These are phyloP conservation scores for Zasmidium cellare DNA, from an alignment of 2,329 filamentous ascomycete genomes.

Conservation along the genomic window DNA sequence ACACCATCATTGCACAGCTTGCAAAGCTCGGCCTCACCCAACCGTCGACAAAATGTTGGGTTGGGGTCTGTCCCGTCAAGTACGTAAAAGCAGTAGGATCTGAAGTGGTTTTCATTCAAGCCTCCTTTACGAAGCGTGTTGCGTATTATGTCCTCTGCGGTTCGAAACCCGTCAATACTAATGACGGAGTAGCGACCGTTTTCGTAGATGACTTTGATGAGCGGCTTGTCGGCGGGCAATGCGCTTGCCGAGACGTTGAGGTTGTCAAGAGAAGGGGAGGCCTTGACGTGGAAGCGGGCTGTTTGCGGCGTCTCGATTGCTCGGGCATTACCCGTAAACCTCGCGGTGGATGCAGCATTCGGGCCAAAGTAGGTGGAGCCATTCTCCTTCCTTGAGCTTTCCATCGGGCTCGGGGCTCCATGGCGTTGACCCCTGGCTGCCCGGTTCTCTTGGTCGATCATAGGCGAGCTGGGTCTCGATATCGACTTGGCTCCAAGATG, in stretches of 20 bases:
- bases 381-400: constrained; percentile 53
- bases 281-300: constrained; percentile 69
- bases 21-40: constrained; percentile 86
- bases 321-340: constrained; percentile 33
- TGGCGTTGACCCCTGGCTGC: constrained; percentile 58
- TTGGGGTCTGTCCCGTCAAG: constrained; percentile 82
- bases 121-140: constrained; percentile 85
- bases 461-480: constrained; percentile 72
- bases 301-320: constrained; percentile 65
- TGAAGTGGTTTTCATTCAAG: constrained; percentile 83
- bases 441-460: constrained; percentile 58
- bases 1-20: constrained; percentile 85
- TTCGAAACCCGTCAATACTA: constrained; percentile 87
- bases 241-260: constrained; percentile 66
- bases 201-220: constrained; percentile 91
- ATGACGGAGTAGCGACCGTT: constrained; percentile 90
- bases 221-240: constrained; percentile 79
- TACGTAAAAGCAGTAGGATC: constrained; percentile 97
- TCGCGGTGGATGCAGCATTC: constrained; percentile 33
- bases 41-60: constrained; percentile 73
- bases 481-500: constrained; percentile 51
- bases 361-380: constrained; percentile 53
- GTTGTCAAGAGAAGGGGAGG: constrained; percentile 81
- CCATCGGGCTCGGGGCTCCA: constrained; percentile 59
- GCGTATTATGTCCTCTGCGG: constrained; percentile 88